These are phyloP conservation scores for Euphorbia peplus DNA, from an alignment of 345 rosid genomes.

Conservation along the genomic window DNA sequence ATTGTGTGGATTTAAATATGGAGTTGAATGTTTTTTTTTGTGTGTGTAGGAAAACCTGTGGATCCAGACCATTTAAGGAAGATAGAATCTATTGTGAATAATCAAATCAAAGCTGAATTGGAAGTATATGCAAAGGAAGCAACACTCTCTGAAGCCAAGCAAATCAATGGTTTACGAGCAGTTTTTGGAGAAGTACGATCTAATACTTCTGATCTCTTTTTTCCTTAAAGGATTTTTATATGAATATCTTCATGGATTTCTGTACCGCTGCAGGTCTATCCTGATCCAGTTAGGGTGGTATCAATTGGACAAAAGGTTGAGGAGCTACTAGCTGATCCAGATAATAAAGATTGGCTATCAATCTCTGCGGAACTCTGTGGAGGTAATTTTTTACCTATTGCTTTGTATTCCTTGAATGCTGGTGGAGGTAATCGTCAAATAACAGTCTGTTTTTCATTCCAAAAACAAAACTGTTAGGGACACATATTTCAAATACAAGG, in stretches of 20 bases:
- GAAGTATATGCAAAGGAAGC: constrained; percentile 79
- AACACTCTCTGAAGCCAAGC: constrained; percentile 72
- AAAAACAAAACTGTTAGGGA: constrained; percentile 43
- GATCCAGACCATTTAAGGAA: constrained; percentile 69
- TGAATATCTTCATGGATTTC: constrained; percentile 6
- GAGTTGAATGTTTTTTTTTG: constrained; percentile 15
- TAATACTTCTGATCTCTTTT: background rate
- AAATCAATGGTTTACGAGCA: constrained; percentile 76
- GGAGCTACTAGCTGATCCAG: constrained; percentile 83
- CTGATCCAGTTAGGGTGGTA: constrained; percentile 94
- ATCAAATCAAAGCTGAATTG: constrained; percentile 80
- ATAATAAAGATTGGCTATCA: constrained; percentile 66
- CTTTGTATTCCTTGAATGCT: constrained; percentile 1
- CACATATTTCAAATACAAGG: constrained; percentile 81
- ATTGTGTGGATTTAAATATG: constrained; percentile 12
- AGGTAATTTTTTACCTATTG: constrained; percentile 43
- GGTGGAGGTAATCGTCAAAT: background rate
- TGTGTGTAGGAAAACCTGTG: constrained; percentile 79
- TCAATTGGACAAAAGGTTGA: constrained; percentile 73
- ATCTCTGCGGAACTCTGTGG: constrained; percentile 88
- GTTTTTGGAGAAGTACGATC: constrained; percentile 92
- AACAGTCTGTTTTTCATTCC: constrained; percentile 1
- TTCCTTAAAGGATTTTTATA: background rate
- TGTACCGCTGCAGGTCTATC: constrained; percentile 61
- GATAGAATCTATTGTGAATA: constrained; percentile 83